These are phyloP conservation scores for Pythium aphanidermatum DNA, from an alignment of 352 stramenopile genomes.

Conservation along the genomic window DNA sequence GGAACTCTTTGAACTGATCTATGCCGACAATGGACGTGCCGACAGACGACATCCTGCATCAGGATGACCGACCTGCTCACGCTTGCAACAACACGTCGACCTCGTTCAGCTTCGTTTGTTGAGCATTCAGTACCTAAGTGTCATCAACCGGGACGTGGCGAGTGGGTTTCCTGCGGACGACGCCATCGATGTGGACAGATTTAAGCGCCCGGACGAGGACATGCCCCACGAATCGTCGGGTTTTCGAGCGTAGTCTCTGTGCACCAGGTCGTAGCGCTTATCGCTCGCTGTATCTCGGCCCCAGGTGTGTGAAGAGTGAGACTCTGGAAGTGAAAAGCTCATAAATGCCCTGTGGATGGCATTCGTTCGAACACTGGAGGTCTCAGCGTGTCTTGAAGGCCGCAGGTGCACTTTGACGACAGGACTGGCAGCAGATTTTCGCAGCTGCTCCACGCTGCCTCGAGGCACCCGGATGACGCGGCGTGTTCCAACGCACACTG, in stretches of 20 bases:
- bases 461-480: neutral
- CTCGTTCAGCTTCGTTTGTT: no score
- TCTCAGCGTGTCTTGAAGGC: neutral
- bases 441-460: no score
- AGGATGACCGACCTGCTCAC: no score
- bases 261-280: conserved; percentile 7
- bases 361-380: conserved; percentile 1
- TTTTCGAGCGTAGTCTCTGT: conserved; percentile 9
- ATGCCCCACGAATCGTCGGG: conserved; percentile 5
- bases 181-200: conserved; percentile 34
- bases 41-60: no score
- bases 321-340: neutral
- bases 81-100: no score
- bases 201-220: neutral
- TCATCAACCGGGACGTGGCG: conserved; percentile 42
- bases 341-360: neutral
- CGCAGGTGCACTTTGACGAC: no score
- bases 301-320: neutral
- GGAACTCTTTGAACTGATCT: no score
- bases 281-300: neutral
- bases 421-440: no score
- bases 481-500: conserved; percentile 29
- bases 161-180: conserved; percentile 51
- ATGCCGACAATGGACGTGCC: no score
- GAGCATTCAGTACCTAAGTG: no score